Conservation (phyloP, 2,329 filamentous ascomycete genomes). For the Xylaria sp. region DNA sequence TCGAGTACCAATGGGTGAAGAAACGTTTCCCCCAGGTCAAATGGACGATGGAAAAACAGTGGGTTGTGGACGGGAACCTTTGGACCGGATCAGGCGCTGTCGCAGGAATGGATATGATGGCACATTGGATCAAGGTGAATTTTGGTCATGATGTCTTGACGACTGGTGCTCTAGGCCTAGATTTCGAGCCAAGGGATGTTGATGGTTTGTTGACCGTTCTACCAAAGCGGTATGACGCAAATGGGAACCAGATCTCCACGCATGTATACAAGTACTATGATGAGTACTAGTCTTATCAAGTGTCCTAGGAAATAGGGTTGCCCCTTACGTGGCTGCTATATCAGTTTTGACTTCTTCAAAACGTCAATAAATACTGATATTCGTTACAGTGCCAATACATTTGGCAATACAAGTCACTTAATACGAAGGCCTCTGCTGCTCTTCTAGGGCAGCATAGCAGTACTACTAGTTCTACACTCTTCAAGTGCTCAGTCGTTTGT, state of each 20-base stretch:
- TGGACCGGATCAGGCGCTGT: constrained; percentile 29
- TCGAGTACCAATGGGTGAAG: constrained; percentile 26
- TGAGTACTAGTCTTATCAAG: constrained; percentile 14
- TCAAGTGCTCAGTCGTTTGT: no score
- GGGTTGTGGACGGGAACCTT: constrained; percentile 29
- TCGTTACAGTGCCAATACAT: no score
- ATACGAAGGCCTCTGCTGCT: neutral
- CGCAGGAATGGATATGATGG: constrained; percentile 31
- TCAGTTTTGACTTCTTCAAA: no score
- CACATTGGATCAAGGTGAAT: constrained; percentile 27
- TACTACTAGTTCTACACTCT: no score
- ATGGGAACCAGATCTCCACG: constrained; percentile 26
- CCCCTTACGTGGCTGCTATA: neutral
- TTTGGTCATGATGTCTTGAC: constrained; percentile 23
- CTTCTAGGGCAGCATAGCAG: no score
- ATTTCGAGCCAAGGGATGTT: constrained; percentile 28
- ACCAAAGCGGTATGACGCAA: constrained; percentile 26
- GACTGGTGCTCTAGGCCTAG: constrained; percentile 20
- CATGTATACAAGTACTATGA: constrained; percentile 27
- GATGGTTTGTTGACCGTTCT: constrained; percentile 25
- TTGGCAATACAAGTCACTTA: neutral
- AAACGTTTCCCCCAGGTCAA: constrained; percentile 28
- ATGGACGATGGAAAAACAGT: constrained; percentile 28
- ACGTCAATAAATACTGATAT: neutral
- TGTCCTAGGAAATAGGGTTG: neutral